Percentiles rank a stretch among this genome's conserved stretches.
Evolutionary conservation across 768 basidiomycete genomes (phyloP).

Genomic region (Gyrodon lividus): DNA sequence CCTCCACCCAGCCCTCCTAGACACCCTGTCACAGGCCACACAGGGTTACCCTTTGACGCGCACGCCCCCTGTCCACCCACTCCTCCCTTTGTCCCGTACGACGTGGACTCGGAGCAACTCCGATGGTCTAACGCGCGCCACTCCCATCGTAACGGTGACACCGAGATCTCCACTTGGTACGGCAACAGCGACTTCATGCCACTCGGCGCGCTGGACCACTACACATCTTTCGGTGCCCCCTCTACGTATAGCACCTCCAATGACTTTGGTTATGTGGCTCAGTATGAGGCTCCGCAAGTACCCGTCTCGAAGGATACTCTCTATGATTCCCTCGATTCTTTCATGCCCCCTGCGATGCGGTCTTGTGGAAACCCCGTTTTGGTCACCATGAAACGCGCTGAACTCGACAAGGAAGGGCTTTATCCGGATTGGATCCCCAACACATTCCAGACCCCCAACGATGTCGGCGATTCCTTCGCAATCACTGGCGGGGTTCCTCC

Average conservation of each 20-base stretch:
- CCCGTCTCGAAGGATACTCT: neutral
- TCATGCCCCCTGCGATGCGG: neutral
- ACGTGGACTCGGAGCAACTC: neutral
- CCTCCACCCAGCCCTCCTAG: constrained; percentile 8
- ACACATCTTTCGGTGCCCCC: neutral
- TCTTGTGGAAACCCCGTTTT: neutral
- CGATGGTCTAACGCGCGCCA: neutral
- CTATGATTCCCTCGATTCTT: no score
- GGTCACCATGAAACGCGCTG: neutral
- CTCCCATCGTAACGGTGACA: neutral
- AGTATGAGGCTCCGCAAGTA: neutral
- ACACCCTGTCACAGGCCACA: neutral
- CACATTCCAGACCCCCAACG: neutral
- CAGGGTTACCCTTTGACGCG: neutral
- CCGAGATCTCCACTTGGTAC: neutral
- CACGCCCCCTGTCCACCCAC: constrained; percentile 16
- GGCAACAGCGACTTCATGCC: neutral
- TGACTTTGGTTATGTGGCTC: neutral
- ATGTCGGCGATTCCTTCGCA: neutral
- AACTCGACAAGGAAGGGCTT: neutral
- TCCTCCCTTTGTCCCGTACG: constrained; percentile 1
- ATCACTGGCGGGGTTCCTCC: constrained; percentile 1
- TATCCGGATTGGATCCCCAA: constrained; percentile 2
- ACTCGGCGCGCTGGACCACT: neutral
- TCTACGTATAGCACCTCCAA: neutral